These are phyloP conservation scores for Neurospora sp. DNA, from an alignment of 2,329 filamentous ascomycete species.

Conservation along the genomic window DNA sequence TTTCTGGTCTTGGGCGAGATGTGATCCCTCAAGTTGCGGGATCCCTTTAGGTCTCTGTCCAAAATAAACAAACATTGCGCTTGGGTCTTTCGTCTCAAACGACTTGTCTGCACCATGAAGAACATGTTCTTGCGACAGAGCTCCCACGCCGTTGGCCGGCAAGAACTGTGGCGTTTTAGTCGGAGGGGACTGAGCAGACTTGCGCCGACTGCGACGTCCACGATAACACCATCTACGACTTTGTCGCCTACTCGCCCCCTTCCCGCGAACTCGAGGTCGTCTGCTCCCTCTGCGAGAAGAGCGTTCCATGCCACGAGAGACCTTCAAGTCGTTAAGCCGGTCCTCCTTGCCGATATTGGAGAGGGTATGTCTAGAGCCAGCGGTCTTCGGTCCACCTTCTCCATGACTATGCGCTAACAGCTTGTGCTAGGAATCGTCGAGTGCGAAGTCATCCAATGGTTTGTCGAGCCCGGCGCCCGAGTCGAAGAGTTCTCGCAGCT, in stretches of 20 bases:
- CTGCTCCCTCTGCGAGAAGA: conserved; percentile 20
- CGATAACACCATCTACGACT: conserved; percentile 14
- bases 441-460: conserved; percentile 99
- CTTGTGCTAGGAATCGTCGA: conserved; percentile 75
- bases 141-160: conserved; percentile 39
- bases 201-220: conserved; percentile 16
- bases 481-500: conserved; percentile 97
- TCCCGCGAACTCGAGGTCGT: neutral
- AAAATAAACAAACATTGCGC: conserved; percentile 1
- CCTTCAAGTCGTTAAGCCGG: conserved; percentile 60
- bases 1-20: neutral
- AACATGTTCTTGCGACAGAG: conserved; percentile 48
- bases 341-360: conserved; percentile 75
- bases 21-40: neutral
- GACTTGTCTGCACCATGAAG: conserved; percentile 8
- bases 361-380: conserved; percentile 48
- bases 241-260: neutral
- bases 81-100: conserved; percentile 1
- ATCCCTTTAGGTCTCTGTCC: neutral
- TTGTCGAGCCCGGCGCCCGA: conserved; percentile 87
- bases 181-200: conserved; percentile 24
- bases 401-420: conserved; percentile 7
- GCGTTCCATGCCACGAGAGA: conserved; percentile 42
- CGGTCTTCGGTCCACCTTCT: neutral
- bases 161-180: conserved; percentile 34